Conservation (phyloP, 2,329 filamentous ascomycete species). For the Monilinia polystroma region DNA sequence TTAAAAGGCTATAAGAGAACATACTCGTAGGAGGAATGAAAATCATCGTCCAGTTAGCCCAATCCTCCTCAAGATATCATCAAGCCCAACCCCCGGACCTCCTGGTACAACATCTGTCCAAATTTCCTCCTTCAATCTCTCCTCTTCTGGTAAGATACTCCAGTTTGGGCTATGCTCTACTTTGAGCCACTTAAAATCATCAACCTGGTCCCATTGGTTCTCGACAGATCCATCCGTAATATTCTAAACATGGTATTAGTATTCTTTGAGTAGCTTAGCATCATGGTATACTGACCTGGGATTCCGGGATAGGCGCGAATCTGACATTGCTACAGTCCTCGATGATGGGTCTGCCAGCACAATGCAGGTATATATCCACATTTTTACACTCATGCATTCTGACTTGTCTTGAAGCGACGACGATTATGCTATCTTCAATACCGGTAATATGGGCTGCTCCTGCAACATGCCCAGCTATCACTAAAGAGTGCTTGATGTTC, state of each 20-base stretch:
- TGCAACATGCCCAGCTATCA: constrained; percentile 74
- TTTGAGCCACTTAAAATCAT: constrained; percentile 98
- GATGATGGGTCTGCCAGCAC: constrained; percentile 84
- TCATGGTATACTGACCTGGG: constrained; percentile 57
- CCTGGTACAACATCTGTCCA: constrained; percentile 71
- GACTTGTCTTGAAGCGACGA: constrained; percentile 82
- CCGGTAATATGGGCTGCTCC: constrained; percentile 83
- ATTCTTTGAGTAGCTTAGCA: not conserved
- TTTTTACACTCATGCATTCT: constrained; percentile 84
- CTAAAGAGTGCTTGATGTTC: constrained; percentile 65
- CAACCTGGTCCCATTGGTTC: constrained; percentile 86
- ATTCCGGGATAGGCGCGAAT: constrained; percentile 72
- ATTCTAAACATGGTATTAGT: constrained; percentile 30
- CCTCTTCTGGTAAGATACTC: constrained; percentile 62
- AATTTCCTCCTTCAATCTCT: constrained; percentile 58
- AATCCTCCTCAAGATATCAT: constrained; percentile 61
- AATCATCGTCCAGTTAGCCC: constrained; percentile 38
- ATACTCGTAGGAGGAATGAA: not conserved
- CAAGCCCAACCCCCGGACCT: constrained; percentile 58
- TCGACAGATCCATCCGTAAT: constrained; percentile 38
- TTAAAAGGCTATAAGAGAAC: not conserved
- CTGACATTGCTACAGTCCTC: constrained; percentile 78
- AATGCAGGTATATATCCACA: constrained; percentile 81
- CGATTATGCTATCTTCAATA: constrained; percentile 68
- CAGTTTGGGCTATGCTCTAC: constrained; percentile 85